phyloP scores from a whole-genome alignment of 805 yeast genomes.

The Suhomyces sp. region DNA sequence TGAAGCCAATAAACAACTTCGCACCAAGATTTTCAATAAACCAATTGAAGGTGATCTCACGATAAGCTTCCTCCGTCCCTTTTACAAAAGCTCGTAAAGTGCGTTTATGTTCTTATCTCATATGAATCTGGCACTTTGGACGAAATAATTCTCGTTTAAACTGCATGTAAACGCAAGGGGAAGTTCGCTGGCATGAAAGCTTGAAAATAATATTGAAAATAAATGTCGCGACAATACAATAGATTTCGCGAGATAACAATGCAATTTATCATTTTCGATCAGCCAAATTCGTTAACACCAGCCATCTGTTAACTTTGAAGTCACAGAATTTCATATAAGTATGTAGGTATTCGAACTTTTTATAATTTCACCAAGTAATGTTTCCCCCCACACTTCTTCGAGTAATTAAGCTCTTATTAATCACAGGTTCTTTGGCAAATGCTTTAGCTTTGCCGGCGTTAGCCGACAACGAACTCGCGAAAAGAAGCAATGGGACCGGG shows the following conservation, averaged over 20 bases:
- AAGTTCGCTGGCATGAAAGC: background rate
- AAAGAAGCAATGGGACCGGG: background rate
- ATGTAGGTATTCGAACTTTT: background rate
- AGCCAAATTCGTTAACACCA: background rate
- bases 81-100: too few species aligned
- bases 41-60: too few species aligned
- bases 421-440: background rate
- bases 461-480: background rate
- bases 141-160: background rate
- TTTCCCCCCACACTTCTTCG: background rate
- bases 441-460: background rate
- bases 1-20: too few species aligned
- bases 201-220: background rate
- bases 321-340: background rate
- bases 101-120: too few species aligned
- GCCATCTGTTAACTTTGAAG: background rate
- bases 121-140: too few species aligned
- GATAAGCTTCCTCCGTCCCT: too few species aligned
- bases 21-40: too few species aligned
- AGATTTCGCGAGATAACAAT: background rate
- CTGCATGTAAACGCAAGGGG: background rate
- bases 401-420: background rate
- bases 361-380: background rate
- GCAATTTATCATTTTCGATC: background rate
- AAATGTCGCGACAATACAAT: background rate